Percentiles rank a stretch among this genome's conserved stretches.
These are phyloP conservation scores for Aphanomyces euteiches DNA, from an alignment of 352 stramenopile genomes.

Conservation along the genomic window DNA sequence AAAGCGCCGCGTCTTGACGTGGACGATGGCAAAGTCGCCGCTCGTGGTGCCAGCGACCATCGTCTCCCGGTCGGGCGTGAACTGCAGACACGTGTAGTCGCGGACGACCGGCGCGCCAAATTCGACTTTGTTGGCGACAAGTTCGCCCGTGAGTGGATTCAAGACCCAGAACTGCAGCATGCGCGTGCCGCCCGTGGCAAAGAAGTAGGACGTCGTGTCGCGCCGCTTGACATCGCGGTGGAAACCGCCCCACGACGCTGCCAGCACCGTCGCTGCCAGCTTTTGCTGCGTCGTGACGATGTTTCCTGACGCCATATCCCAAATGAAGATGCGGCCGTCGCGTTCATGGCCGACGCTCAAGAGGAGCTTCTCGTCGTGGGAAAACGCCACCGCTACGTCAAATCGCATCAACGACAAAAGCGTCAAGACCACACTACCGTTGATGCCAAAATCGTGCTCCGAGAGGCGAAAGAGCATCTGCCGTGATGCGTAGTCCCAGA, in stretches of 20 bases:
- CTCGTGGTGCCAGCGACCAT: constrained; percentile 83
- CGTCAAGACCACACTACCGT: not conserved
- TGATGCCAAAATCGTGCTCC: constrained; percentile 89
- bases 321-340: constrained; percentile 86
- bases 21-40: constrained; percentile 81
- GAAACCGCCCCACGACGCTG: constrained; percentile 80
- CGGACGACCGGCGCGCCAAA: constrained; percentile 54
- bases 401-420: not conserved
- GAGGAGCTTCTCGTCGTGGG: constrained; percentile 86
- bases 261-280: constrained; percentile 50
- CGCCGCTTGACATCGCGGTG: constrained; percentile 87
- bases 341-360: constrained; percentile 69
- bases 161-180: constrained; percentile 82
- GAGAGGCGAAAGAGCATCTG: constrained; percentile 76
- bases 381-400: constrained; percentile 73
- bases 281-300: constrained; percentile 84
- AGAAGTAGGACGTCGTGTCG: constrained; percentile 84
- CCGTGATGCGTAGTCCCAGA: constrained; percentile 83
- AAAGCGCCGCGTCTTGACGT: constrained; percentile 67
- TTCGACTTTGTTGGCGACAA: constrained; percentile 65
- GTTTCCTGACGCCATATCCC: constrained; percentile 84
- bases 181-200: constrained; percentile 76
- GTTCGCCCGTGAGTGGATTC: constrained; percentile 78
- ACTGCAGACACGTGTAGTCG: constrained; percentile 82
- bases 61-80: constrained; percentile 73